phyloP scores from a whole-genome alignment of 106 monocot species.

The Platanthera zijinensis region DNA sequence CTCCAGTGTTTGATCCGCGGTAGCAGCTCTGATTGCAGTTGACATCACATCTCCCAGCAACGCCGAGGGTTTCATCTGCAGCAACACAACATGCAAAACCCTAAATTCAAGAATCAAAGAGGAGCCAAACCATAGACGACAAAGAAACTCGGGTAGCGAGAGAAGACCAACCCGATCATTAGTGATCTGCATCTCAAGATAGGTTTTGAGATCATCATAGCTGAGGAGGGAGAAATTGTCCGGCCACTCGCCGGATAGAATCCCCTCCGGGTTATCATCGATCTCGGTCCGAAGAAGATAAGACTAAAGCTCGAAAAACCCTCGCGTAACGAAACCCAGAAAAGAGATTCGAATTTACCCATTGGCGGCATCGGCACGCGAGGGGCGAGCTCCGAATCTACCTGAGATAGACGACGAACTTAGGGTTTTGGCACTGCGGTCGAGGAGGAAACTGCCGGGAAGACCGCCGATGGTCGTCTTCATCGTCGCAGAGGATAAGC shows the following conservation, averaged over 20 bases:
- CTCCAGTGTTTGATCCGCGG: conserved; percentile 52
- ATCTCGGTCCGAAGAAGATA: conserved; percentile 27
- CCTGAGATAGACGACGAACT: not conserved
- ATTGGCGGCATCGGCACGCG: not conserved
- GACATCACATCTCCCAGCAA: conserved; percentile 67
- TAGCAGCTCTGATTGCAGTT: conserved; percentile 36
- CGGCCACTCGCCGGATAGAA: conserved; percentile 90
- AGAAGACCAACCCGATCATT: conserved; percentile 21
- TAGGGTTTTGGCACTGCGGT: not conserved
- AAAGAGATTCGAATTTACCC: not conserved
- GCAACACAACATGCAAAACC: not conserved
- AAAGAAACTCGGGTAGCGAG: not conserved
- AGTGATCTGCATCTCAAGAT: conserved; percentile 60
- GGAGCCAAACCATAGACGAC: not conserved
- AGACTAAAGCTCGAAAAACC: not conserved
- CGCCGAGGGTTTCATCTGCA: conserved; percentile 37
- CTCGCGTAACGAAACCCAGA: not conserved
- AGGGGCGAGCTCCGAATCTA: too few relatives aligned
- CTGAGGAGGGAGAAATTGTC: conserved; percentile 72
- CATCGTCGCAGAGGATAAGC: not conserved
- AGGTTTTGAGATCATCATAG: conserved; percentile 69
- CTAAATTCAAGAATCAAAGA: not conserved
- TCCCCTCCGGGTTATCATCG: conserved; percentile 73
- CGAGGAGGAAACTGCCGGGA: not conserved
- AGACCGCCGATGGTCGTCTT: not conserved